Conservation (phyloP, 2,329 filamentous ascomycete species). For the Colletotrichum gigasporum region DNA sequence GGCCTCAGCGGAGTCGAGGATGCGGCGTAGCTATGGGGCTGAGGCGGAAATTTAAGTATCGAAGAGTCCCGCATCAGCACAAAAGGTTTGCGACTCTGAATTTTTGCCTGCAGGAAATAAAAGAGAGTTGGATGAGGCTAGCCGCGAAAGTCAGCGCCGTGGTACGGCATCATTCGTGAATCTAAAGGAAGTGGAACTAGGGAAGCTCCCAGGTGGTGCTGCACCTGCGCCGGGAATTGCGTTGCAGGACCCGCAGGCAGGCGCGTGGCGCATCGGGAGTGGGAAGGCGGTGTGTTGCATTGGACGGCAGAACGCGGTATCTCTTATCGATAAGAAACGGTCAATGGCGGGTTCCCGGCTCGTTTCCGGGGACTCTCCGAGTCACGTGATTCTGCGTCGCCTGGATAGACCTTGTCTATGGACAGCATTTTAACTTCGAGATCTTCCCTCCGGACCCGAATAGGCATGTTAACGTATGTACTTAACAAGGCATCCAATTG, state of each 20-base stretch:
- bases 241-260: neutral
- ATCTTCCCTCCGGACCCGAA: conserved; percentile 4
- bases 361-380: neutral
- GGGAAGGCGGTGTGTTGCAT: conserved; percentile 9
- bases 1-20: neutral
- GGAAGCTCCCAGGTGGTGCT: conserved; percentile 24
- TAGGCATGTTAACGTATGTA: neutral
- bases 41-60: neutral
- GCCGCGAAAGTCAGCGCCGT: neutral
- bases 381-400: neutral
- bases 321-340: conserved; percentile 10
- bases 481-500: neutral
- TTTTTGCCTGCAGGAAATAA: neutral
- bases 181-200: conserved; percentile 20
- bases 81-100: neutral
- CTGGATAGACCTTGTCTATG: neutral
- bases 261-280: neutral
- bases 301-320: neutral
- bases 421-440: neutral
- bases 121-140: neutral
- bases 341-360: neutral
- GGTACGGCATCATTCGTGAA: conserved; percentile 15
- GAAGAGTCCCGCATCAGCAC: neutral
- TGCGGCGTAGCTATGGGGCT: neutral
- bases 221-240: neutral